A percentile compares a stretch with the other conserved stretches of the same genome.
phyloP scores from a whole-genome alignment of 345 rosid species.

The Sisymbrium irio region DNA sequence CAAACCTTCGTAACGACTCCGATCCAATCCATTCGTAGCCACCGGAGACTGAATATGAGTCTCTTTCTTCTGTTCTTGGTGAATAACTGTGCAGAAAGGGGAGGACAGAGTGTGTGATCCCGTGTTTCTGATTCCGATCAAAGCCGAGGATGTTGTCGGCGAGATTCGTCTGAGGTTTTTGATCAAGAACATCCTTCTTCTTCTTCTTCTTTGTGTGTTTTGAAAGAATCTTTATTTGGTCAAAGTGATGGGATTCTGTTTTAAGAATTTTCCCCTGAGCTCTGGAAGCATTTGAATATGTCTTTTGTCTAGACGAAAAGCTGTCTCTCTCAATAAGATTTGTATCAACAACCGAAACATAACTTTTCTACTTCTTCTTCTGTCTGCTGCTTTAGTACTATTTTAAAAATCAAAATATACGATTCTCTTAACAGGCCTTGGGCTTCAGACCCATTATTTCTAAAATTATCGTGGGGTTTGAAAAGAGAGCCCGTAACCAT shows the following conservation, averaged over 20 bases:
- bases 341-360: background rate
- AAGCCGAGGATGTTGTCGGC: constrained; percentile 5
- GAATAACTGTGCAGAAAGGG: constrained; percentile 35
- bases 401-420: background rate
- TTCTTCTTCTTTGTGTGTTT: background rate
- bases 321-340: background rate
- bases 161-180: constrained; percentile 37
- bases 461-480: background rate
- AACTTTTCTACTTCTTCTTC: background rate
- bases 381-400: background rate
- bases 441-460: background rate
- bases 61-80: background rate
- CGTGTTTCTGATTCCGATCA: background rate
- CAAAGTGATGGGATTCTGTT: constrained; percentile 2
- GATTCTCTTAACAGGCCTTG: background rate
- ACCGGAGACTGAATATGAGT: constrained; percentile 17
- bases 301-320: background rate
- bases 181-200: constrained; percentile 43
- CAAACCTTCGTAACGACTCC: constrained; percentile 34
- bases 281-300: constrained; percentile 1
- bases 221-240: background rate
- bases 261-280: background rate
- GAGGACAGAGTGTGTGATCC: constrained; percentile 29
- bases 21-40: background rate
- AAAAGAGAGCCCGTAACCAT: background rate